Evolutionary conservation across 257 asterid genomes (phyloP), one percentile per base, ranked within the genome.

Genomic region (Penstemon barbatus): DNA sequence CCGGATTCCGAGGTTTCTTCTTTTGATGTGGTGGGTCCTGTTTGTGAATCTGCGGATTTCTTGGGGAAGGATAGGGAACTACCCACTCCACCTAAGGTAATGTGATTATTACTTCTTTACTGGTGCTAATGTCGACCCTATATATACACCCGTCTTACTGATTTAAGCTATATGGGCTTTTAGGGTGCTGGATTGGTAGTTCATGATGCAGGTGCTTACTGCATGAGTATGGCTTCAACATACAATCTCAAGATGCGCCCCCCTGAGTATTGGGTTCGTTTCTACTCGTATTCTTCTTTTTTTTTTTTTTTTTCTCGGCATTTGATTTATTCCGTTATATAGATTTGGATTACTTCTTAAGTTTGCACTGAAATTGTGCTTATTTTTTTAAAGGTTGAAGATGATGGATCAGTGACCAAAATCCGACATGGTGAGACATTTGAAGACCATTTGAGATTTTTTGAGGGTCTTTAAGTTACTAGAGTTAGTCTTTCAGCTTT

Each of bases 141-240:
- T 37, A 40, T 15, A n/a, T 40, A 46, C 10, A 18, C n/a, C 36
- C n/a, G 3, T 19, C 9, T 13, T 42, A 55, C 72, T 82, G 37
- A 63, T 67, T 63, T 57, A 41, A 61, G 4, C 44, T 45, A 25
- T 25, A 57, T 36, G 51, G 51, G 63, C 33, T 69, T 77, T 64
- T 84, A 93, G 98, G 98, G 98, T 75, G 41, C 87, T 66, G 98
- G 98, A 72, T 75, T 93, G 85, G 94, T 93, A 37, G 98, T 93
- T 70, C 98, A 93, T 8, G 98, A 93, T 74, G 98, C 98, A 5
- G 98, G 98, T 76, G 98, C 97, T 61, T 93, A 93, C 79, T 93
- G 98, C 86, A 93, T 93, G 98, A 93, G 98, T 68, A 93, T 90
- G 98, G 97, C 98, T 74, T 93, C 98, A 5, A 93, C 98, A 0